Conservation (phyloP, 495 filamentous ascomycete genomes). For the Talaromyces borbonicus region DNA sequence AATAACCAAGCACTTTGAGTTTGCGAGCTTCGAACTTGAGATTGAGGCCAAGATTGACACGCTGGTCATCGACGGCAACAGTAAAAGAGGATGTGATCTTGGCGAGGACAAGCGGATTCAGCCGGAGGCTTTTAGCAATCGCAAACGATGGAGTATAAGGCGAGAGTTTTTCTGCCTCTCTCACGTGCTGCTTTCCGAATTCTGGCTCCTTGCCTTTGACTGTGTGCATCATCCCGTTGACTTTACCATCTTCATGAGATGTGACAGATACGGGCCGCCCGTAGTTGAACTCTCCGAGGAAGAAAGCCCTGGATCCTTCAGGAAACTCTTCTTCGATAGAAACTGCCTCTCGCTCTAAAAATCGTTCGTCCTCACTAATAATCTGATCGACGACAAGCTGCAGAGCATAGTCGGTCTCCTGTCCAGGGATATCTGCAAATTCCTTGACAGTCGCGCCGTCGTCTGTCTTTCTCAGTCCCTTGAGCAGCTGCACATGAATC, state of each 20-base stretch:
- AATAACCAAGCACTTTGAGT: conserved; percentile 93
- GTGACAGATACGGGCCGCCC: conserved; percentile 79
- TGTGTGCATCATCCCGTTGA: conserved; percentile 63
- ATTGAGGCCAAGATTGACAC: conserved; percentile 87
- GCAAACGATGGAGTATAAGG: conserved; percentile 79
- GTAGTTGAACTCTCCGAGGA: conserved; percentile 91
- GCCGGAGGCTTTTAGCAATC: conserved; percentile 67
- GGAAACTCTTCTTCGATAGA: conserved; percentile 92
- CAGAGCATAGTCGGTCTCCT: conserved; percentile 85
- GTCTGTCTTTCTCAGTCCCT: conserved; percentile 82
- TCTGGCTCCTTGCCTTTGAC: conserved; percentile 63
- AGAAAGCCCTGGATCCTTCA: conserved; percentile 70
- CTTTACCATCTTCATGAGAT: conserved; percentile 61
- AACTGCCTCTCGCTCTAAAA: conserved; percentile 76
- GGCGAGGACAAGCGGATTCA: conserved; percentile 81
- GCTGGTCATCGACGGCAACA: conserved; percentile 64
- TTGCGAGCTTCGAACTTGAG: conserved; percentile 94
- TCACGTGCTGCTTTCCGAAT: conserved; percentile 66
- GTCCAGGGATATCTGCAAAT: conserved; percentile 77
- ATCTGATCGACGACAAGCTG: conserved; percentile 88
- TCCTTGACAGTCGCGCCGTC: conserved; percentile 89
- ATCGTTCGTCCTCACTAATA: conserved; percentile 81
- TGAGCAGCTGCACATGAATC: conserved; percentile 85
- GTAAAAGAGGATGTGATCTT: conserved; percentile 93
- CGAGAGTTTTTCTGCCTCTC: conserved; percentile 50